Evolutionary conservation across 495 filamentous ascomycete species (phyloP).

Genomic region (Elaphomyces granulatus): DNA sequence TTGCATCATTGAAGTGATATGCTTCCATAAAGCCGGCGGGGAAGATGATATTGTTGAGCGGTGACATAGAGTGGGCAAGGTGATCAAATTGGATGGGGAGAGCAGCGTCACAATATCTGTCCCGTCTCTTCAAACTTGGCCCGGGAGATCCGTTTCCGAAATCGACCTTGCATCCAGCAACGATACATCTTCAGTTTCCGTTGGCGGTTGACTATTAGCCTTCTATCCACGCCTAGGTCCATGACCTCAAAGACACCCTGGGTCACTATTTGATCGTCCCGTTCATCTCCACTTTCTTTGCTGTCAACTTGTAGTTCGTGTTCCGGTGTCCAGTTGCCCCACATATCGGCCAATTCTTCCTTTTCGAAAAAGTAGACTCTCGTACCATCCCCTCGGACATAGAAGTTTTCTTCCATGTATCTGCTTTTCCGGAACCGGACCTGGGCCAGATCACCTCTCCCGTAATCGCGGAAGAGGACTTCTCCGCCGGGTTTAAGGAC

Average conservation of each 20-base stretch:
- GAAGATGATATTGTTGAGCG: no score
- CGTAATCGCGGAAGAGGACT: conserved; percentile 91
- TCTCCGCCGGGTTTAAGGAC: conserved; percentile 79
- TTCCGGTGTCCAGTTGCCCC: conserved; percentile 41
- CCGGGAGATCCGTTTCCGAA: conserved; percentile 49
- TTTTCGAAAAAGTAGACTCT: conserved; percentile 94
- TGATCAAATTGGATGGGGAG: no score
- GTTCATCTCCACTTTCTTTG: conserved; percentile 7
- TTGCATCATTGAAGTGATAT: no score
- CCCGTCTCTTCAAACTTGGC: conserved; percentile 4
- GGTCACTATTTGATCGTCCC: conserved; percentile 6
- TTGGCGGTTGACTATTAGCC: conserved; percentile 83
- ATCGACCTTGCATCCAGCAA: conserved; percentile 88
- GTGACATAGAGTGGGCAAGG: no score
- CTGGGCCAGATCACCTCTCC: conserved; percentile 86
- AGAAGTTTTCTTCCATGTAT: conserved; percentile 92
- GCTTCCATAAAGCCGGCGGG: no score
- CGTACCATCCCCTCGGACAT: conserved; percentile 88
- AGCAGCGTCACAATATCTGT: no score
- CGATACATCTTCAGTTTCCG: conserved; percentile 94
- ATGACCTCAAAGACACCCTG: conserved; percentile 47
- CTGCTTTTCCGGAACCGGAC: conserved; percentile 90
- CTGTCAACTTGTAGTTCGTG: conserved; percentile 18
- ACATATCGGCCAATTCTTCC: conserved; percentile 67
- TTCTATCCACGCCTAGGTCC: conserved; percentile 66